Evolutionary conservation across 2,329 filamentous ascomycete species (phyloP), one percentile per base, ranked within the genome.

Genomic region (Scopulariopsis brevicaulis): DNA sequence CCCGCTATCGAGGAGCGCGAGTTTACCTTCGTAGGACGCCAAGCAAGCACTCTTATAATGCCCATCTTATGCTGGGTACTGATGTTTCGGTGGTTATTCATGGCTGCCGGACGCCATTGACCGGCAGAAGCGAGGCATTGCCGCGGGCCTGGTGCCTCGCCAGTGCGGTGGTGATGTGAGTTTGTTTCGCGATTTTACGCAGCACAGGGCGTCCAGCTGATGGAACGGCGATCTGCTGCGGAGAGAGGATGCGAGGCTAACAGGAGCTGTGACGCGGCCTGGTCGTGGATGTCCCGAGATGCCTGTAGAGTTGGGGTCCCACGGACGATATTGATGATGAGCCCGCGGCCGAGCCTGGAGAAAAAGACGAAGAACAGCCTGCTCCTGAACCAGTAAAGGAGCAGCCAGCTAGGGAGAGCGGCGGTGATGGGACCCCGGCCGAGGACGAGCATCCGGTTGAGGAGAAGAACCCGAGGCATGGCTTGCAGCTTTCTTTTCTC

Each of bases 341-440:
- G 37, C 37, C 37, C 37, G 37, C n/a, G 11, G 25, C n/a, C 24
- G 51, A 32, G 51, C 24, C 24, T 12, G 22, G 24, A 25, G 32
- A 32, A 24, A 24, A 32, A 24, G 20, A 8, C n/a, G 51, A 34
- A 12, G 7, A 54, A 37, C 32, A 20, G 54, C 54, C 54, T 24
- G 43, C 54, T 32, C 54, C 54, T 28, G 54, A 40, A 22, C 54
- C 54, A 40, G 54, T 56, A 32, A 56, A 53, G 50, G 55, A 53
- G 50, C 14, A 28, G 22, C 48, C 48, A 25, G 1, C 53, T 34
- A 3, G n/a, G 18, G 35, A 55, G 34, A 28, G 24, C 6, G 18
- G 11, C 18, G 15, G 18, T 8, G 37, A 35, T 46, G n/a, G 20
- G 34, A 18, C 15, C 22, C 15, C 37, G 18, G 18, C 32, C 18